phyloP scores from a whole-genome alignment of 1,284 basidiomycete genomes.

The Ceratobasidium sp. region DNA sequence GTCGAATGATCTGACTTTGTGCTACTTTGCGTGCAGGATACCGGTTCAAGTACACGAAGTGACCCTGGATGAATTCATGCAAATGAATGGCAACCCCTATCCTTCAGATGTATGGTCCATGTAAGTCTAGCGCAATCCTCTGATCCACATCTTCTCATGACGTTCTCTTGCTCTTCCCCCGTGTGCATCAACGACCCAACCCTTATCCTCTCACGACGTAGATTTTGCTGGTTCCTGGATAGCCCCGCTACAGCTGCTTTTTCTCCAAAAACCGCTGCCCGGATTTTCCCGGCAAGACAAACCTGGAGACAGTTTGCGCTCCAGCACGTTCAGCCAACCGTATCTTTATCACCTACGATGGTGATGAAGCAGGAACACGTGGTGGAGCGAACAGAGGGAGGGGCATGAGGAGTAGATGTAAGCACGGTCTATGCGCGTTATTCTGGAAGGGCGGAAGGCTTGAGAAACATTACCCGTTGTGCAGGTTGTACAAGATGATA shows the following conservation, averaged over 20 bases:
- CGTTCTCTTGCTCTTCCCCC: neutral
- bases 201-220: neutral
- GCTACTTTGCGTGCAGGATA: neutral
- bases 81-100: conserved; percentile 22
- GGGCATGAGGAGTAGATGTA: neutral
- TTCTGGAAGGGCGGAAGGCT: neutral
- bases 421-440: neutral
- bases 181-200: neutral
- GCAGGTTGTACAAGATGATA: conserved; percentile 11
- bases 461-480: neutral
- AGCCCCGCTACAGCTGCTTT: neutral
- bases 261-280: conserved; percentile 12
- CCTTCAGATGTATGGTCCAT: conserved; percentile 24
- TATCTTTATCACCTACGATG: neutral
- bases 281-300: conserved; percentile 17
- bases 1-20: neutral
- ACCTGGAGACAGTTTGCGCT: conserved; percentile 28
- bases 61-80: conserved; percentile 37
- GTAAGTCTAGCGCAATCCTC: conserved; percentile 16
- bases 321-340: conserved; percentile 11
- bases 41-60: conserved; percentile 25
- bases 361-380: conserved; percentile 17
- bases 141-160: neutral
- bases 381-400: neutral
- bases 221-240: conserved; percentile 26